Conservation (phyloP, 495 filamentous ascomycete species). For the Aspergillus saccharolyticus region DNA sequence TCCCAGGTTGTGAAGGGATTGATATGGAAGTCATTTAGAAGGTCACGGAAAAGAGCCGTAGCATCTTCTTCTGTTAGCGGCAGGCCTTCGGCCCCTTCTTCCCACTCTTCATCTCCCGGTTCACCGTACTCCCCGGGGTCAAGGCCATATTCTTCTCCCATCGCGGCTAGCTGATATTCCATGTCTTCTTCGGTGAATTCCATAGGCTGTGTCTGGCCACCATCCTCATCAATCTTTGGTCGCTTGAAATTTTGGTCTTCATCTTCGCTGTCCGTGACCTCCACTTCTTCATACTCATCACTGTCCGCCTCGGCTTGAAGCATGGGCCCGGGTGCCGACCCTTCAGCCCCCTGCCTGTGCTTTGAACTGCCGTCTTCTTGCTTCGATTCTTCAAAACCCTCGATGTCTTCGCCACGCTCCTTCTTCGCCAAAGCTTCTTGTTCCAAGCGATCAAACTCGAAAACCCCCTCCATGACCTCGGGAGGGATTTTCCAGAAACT, state of each 20-base stretch:
- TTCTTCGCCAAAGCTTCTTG: conserved; percentile 44
- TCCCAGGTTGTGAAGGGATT: conserved; percentile 94
- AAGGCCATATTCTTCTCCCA: conserved; percentile 73
- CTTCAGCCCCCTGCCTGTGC: conserved; percentile 3
- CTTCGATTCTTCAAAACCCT: conserved; percentile 21
- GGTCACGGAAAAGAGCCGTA: conserved; percentile 71
- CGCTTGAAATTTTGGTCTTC: conserved; percentile 58
- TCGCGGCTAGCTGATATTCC: conserved; percentile 80
- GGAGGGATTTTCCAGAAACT: conserved; percentile 92
- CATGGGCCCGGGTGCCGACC: conserved; percentile 5
- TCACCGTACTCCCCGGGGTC: conserved; percentile 69
- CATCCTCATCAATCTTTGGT: conserved; percentile 55
- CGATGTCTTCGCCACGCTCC: conserved; percentile 34
- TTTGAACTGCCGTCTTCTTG: background rate
- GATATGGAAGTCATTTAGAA: conserved; percentile 75
- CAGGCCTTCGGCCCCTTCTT: conserved; percentile 65
- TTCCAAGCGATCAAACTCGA: conserved; percentile 60
- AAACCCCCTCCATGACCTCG: conserved; percentile 73
- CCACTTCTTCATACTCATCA: conserved; percentile 83
- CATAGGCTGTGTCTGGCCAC: conserved; percentile 53
- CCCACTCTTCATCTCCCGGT: conserved; percentile 58
- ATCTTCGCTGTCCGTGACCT: conserved; percentile 69
- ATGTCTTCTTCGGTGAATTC: conserved; percentile 97
- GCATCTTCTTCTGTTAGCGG: conserved; percentile 64
- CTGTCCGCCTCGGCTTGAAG: conserved; percentile 35